Percentiles rank a stretch among this genome's conserved stretches.
These are phyloP conservation scores for Cercospora brassicicola DNA, from an alignment of 2,329 filamentous ascomycete species.

Conservation along the genomic window DNA sequence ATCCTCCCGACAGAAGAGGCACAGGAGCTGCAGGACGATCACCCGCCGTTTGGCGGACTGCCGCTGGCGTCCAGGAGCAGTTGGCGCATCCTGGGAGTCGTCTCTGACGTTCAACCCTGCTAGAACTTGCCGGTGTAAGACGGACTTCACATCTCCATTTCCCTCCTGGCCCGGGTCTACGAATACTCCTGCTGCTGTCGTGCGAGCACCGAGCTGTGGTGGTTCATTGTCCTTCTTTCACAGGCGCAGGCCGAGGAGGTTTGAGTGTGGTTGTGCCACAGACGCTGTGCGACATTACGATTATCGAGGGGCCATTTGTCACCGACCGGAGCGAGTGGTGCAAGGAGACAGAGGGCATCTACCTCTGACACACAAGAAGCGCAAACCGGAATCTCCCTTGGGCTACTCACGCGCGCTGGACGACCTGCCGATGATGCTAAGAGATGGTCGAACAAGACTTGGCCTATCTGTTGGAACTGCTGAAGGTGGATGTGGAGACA, in stretches of 20 bases:
- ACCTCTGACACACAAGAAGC: slow-evolving; percentile 2
- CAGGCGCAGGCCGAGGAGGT: slow-evolving; percentile 9
- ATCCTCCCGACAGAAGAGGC: slow-evolving; percentile 6
- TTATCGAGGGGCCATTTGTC: not conserved
- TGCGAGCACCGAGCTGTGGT: not conserved
- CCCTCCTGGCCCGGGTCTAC: not conserved
- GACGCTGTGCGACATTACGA: slow-evolving; percentile 7
- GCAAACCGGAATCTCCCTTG: not conserved
- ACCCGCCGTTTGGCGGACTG: not conserved
- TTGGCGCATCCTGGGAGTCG: not conserved
- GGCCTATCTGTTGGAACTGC: slow-evolving; percentile 35
- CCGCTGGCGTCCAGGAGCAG: not conserved
- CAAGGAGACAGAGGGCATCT: not conserved
- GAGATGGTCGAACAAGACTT: slow-evolving; percentile 27
- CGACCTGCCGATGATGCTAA: slow-evolving; percentile 6
- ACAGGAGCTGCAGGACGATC: not conserved
- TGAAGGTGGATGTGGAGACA: slow-evolving; percentile 34
- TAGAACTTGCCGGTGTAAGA: not conserved
- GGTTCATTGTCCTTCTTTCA: not conserved
- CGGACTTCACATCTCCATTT: not conserved
- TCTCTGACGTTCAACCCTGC: not conserved
- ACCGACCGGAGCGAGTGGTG: not conserved
- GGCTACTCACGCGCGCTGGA: not conserved
- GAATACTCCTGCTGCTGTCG: not conserved
- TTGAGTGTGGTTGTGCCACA: slow-evolving; percentile 11